phyloP scores from a whole-genome alignment of 805 yeast species.

The Yamadazyma phyllophila region DNA sequence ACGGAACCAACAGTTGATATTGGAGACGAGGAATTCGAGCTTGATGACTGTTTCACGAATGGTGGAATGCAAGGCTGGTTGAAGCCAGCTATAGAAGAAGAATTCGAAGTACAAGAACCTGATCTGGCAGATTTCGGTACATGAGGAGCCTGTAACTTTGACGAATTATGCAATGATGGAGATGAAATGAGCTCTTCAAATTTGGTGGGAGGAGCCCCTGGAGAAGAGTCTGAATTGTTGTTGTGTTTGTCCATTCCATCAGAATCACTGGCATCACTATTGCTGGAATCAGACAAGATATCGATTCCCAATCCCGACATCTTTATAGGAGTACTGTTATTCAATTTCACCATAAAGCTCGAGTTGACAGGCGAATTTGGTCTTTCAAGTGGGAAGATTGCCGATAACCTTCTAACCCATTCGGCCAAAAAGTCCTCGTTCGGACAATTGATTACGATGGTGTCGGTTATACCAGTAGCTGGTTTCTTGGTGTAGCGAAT shows the following conservation, averaged over 20 bases:
- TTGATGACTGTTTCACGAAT: constrained; percentile 5
- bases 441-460: constrained; percentile 15
- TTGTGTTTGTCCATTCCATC: constrained; percentile 1
- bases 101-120: constrained; percentile 6
- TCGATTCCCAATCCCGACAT: constrained; percentile 37
- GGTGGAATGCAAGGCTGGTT: constrained; percentile 14
- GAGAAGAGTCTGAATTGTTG: constrained; percentile 3
- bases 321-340: constrained; percentile 13
- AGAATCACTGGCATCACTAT: constrained; percentile 4
- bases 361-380: constrained; percentile 22
- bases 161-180: neutral
- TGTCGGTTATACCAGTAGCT: constrained; percentile 12
- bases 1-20: constrained; percentile 15
- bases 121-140: neutral
- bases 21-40: constrained; percentile 12
- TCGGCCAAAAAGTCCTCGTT: constrained; percentile 17
- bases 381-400: constrained; percentile 33
- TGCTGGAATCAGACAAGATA: constrained; percentile 17
- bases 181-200: constrained; percentile 5
- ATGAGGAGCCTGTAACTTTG: neutral
- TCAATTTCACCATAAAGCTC: constrained; percentile 20
- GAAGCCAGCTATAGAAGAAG: constrained; percentile 11
- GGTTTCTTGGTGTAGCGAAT: constrained; percentile 17
- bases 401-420: constrained; percentile 33
- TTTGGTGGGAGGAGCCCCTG: neutral